phyloP scores from a whole-genome alignment of 345 rosid genomes.

The Garcia nutans region DNA sequence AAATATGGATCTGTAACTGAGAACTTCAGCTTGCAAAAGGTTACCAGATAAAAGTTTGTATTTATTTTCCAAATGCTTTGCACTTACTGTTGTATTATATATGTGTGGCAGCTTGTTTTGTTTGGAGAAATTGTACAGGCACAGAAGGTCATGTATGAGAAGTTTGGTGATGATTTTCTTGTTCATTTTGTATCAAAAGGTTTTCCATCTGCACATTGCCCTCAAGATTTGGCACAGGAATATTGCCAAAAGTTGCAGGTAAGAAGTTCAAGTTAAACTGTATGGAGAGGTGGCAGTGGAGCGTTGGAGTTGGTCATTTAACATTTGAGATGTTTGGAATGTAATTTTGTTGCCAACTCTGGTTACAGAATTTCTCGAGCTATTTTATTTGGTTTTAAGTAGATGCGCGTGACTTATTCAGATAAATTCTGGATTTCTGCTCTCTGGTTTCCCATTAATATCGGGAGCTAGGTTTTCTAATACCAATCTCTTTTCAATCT shows the following conservation, averaged over 20 bases:
- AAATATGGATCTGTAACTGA: neutral
- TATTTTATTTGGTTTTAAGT: neutral
- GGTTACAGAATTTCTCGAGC: neutral
- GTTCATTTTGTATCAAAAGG: conserved; percentile 53
- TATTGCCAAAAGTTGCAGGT: conserved; percentile 94
- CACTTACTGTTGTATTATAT: conserved; percentile 7
- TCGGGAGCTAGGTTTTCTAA: neutral
- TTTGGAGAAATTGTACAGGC: conserved; percentile 82
- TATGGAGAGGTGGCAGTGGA: no score
- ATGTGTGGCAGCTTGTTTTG: conserved; percentile 58
- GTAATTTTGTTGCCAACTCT: neutral
- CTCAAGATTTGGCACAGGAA: conserved; percentile 68
- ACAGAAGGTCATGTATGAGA: conserved; percentile 95
- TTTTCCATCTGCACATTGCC: conserved; percentile 56
- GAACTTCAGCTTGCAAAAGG: neutral
- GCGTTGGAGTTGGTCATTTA: no score
- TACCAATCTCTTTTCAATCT: neutral
- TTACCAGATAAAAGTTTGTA: neutral
- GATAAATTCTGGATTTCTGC: neutral
- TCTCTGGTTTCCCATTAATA: neutral
- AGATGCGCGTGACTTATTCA: neutral
- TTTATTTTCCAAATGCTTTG: neutral
- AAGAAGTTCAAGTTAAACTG: neutral
- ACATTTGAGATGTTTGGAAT: neutral
- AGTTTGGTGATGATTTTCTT: conserved; percentile 78